Evolutionary conservation across 805 yeast genomes (phyloP), one percentile per base, ranked within the genome.

Genomic region (Torulaspora quercuum): DNA sequence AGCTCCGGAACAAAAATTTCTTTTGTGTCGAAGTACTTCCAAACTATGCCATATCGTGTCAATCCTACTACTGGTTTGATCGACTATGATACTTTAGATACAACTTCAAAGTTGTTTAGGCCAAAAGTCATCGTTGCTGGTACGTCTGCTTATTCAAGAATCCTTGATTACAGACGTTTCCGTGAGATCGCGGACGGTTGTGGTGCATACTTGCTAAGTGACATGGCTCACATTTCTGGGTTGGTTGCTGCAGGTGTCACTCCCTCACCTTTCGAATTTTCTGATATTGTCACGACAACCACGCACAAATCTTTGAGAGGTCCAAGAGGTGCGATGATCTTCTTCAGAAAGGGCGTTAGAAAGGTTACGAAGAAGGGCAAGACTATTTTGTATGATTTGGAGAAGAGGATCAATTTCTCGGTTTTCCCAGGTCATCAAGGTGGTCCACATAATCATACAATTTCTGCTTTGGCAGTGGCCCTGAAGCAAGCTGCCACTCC

Each of bases 401-500:
- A 90, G 67, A 78, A 79, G 60, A 82, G 79, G 62, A 88, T 90
- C 67, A 90, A 90, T 75, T 90, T 90, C 61, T 86, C 96, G 20
- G 97, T 90, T 39, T 90, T 90, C 85, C 98, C 98, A 52, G 97
- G 95, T 48, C 97, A 90, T 66, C 98, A 90, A 73, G 98, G 98
- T 72, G 98, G 98, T 60, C 98, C 98, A 51, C 97, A 90, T 68
- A 90, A 90, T 72, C 97, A 90, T 68, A 90, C 97, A 53, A 90
- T 90, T 58, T 79, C 95, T 47, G 97, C 97, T 13, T 73, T 90
- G 53, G 95, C 97, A 20, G 90, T 88, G 40, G 97, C 97, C 24
- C 75, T 90, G 57, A 86, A 86, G 61, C 97, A 90, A 72, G 89
- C 95, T 39, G 70, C 76, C 35, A 73, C 90, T 30, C 95, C 95